Conservation (phyloP, 495 filamentous ascomycete genomes). For the Thozetella sp. region DNA sequence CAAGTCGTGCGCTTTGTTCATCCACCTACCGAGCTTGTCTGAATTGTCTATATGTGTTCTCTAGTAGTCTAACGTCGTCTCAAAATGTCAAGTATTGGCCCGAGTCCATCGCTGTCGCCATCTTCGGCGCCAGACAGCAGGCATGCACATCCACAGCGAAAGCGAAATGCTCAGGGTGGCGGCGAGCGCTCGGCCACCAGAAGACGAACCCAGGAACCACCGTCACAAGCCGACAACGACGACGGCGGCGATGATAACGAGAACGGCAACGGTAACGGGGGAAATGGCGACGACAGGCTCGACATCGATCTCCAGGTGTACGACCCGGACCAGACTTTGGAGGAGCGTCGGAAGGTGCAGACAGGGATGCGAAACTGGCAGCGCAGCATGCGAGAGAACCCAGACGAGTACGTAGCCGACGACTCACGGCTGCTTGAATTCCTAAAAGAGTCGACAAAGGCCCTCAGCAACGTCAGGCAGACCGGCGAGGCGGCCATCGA, state of each 20-base stretch:
- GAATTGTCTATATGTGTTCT: background rate
- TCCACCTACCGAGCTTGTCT: too few species aligned
- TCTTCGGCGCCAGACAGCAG: conserved; percentile 10
- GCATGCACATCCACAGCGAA: conserved; percentile 36
- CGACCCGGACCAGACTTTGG: conserved; percentile 85
- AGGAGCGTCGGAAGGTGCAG: conserved; percentile 73
- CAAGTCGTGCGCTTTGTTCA: too few species aligned
- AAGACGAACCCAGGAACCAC: conserved; percentile 36
- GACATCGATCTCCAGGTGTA: conserved; percentile 54
- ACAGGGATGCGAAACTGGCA: conserved; percentile 68
- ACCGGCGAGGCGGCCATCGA: conserved; percentile 93
- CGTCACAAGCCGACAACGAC: conserved; percentile 9
- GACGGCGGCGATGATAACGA: too few species aligned
- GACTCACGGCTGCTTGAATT: conserved; percentile 62
- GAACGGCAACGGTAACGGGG: too few species aligned
- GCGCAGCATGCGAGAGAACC: conserved; percentile 69
- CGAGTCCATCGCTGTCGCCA: conserved; percentile 17
- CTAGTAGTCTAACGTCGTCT: background rate
- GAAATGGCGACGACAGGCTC: background rate
- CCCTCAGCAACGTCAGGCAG: conserved; percentile 76
- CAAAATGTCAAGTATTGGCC: background rate
- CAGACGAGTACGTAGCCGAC: conserved; percentile 63
- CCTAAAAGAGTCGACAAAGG: conserved; percentile 62
- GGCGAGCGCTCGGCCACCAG: conserved; percentile 30
- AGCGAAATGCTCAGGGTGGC: conserved; percentile 52